Evolutionary conservation across 2,329 filamentous ascomycete genomes (phyloP).

Genomic region (Myriangium duriaei): DNA sequence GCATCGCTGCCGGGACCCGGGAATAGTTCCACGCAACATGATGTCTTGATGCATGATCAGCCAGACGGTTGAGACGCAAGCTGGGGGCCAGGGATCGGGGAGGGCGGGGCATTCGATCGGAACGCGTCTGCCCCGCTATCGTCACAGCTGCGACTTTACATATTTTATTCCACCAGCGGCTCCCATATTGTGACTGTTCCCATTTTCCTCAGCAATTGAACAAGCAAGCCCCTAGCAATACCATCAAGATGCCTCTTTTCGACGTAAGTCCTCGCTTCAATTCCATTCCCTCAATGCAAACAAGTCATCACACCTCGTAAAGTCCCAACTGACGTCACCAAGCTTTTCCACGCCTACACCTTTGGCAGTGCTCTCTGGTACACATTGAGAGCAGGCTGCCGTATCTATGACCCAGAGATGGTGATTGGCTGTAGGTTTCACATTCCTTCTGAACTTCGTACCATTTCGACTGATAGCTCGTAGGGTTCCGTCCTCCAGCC

Average conservation of each 20-base stretch:
- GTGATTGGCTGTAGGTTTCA: slow-evolving; percentile 19
- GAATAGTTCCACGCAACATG: not conserved
- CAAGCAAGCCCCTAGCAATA: too few relatives aligned
- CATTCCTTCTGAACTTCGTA: too few relatives aligned
- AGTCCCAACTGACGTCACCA: slow-evolving; percentile 9
- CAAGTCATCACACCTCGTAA: slow-evolving; percentile 1
- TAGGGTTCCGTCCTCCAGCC: slow-evolving; percentile 22
- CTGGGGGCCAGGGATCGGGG: too few relatives aligned
- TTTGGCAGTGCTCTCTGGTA: slow-evolving; percentile 26
- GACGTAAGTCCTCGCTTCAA: slow-evolving; percentile 11
- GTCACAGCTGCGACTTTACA: too few relatives aligned
- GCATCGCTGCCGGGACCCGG: not conserved
- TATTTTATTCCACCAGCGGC: too few relatives aligned
- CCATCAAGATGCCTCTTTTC: slow-evolving; percentile 13
- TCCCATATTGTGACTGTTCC: too few relatives aligned
- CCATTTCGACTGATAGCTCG: too few relatives aligned
- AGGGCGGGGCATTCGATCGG: not conserved
- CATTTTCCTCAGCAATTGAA: too few relatives aligned
- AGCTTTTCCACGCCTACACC: slow-evolving; percentile 20
- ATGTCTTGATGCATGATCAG: not conserved
- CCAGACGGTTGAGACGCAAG: too few relatives aligned
- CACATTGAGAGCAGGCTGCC: slow-evolving; percentile 20
- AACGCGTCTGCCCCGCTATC: not conserved
- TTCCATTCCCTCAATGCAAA: slow-evolving; percentile 8
- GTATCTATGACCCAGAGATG: slow-evolving; percentile 22